Conservation (phyloP, 148 eudicot genomes). For the Nepenthes mirabilis region DNA sequence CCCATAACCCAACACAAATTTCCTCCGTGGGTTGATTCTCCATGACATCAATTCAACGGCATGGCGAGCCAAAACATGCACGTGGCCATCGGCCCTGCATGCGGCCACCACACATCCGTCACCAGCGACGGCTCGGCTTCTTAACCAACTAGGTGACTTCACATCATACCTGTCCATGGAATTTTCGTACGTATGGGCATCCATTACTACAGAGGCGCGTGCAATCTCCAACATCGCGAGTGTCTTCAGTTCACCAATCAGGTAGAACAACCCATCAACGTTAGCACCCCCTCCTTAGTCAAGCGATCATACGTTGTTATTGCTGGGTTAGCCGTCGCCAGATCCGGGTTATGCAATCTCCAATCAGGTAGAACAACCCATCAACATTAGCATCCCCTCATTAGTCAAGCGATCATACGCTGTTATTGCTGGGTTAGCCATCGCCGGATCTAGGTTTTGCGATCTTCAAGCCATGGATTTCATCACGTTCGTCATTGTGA, state of each 20-base stretch:
- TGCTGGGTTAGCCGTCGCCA: too few relatives aligned
- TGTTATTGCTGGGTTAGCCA: too few relatives aligned
- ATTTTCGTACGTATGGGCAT: slow-evolving; percentile 45
- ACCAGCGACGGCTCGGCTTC: slow-evolving; percentile 6
- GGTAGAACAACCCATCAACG: slow-evolving; percentile 43
- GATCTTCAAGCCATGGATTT: slow-evolving; percentile 30
- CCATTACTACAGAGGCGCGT: slow-evolving; percentile 19
- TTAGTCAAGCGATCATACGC: too few relatives aligned
- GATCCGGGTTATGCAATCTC: slow-evolving; percentile 18
- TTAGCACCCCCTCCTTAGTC: too few relatives aligned
- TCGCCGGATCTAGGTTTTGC: too few relatives aligned
- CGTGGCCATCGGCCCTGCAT: slow-evolving; percentile 37
- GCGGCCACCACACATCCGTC: slow-evolving; percentile 81
- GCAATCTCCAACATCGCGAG: slow-evolving; percentile 13
- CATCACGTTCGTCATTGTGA: too few relatives aligned
- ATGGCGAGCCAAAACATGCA: slow-evolving; percentile 58
- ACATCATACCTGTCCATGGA: slow-evolving; percentile 78
- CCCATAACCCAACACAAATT: too few relatives aligned
- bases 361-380: slow-evolving; percentile 57
- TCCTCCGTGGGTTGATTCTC: slow-evolving; percentile 45
- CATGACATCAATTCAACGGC: slow-evolving; percentile 79
- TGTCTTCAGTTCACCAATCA: slow-evolving; percentile 62
- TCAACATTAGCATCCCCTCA: slow-evolving; percentile 4
- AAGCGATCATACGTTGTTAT: too few relatives aligned
- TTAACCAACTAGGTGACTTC: slow-evolving; percentile 38